Base-by-base conservation (phyloP, 2,329 filamentous ascomycete genomes). In the Sclerotinia glacialis region DNA sequence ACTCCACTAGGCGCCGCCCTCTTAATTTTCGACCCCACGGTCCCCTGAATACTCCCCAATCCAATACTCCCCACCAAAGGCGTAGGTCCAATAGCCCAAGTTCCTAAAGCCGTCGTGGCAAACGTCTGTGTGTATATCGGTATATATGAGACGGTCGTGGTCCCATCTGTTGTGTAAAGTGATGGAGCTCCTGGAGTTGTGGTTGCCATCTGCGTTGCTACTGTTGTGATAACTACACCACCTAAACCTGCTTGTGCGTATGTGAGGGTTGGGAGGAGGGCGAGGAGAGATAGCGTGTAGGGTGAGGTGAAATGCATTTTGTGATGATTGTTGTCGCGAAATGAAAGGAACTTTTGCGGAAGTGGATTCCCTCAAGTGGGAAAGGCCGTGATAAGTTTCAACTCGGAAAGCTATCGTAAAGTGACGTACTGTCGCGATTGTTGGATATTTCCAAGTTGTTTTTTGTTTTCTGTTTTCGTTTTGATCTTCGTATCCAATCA, bases 81-180 rank as follows among this genome's bases (percentile, higher is more conserved):
- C 52, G 71, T 73, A 62, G 72, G 40, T 1, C 72, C 73, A 21
- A 76, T 53, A 18, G 66, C 68, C 74, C 74, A 76, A 21, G 68
- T 72, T 6, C 73, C 74, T 61, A 76, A 60, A 7, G 74, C 71
- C 28, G 74, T 76, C 5, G 65, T 59, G 9, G 73, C 74, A 70
- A 76, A 76, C 2, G 72, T 75, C 67, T 74, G 71, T 26, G 73
- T 75, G 28, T 72, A 72, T 14, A 28, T 23, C 6, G n/a, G 40
- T 28, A 54, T 63, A 8, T 44, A 37, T 21, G 42, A 40, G 1
- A 63, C 49, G 9, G 58, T 47, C 2, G 64, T 66, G 1, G 59
- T 46, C 4, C 58, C 59, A 34, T 12, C 58, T 0, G 34, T 5
- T 4, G 64, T 66, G 5, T 44, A 28, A 21, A 66, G 58, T 23